phyloP scores from a whole-genome alignment of 2,329 filamentous ascomycete genomes.

The Didymellaceae sp. region DNA sequence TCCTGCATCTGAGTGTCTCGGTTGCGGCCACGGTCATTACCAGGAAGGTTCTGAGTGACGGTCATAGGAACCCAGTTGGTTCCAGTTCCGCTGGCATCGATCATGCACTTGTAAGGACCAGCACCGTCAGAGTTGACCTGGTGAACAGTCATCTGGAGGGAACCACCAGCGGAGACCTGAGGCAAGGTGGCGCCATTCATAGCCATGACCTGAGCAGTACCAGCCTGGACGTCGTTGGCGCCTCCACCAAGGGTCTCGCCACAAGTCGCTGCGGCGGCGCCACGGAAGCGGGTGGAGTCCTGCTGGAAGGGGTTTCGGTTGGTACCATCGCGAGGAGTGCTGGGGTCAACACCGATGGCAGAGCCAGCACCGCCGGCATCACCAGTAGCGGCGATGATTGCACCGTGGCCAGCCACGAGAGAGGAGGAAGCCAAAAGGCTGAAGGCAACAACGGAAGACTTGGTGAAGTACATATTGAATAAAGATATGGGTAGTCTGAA shows the following conservation, averaged over 20 bases:
- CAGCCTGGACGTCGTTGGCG: slow-evolving; percentile 63
- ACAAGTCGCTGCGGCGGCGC: slow-evolving; percentile 58
- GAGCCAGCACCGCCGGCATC: slow-evolving; percentile 61
- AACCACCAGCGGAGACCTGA: slow-evolving; percentile 64
- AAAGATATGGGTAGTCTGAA: slow-evolving; percentile 50
- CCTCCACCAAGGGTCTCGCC: slow-evolving; percentile 66
- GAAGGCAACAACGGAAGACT: slow-evolving; percentile 50
- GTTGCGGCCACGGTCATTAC: slow-evolving; percentile 57
- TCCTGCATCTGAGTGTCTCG: slow-evolving; percentile 36
- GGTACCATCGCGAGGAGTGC: slow-evolving; percentile 68
- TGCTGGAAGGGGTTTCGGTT: slow-evolving; percentile 67
- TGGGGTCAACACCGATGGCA: slow-evolving; percentile 61
- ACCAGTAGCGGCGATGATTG: slow-evolving; percentile 65
- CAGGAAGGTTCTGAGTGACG: slow-evolving; percentile 62
- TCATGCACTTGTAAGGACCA: slow-evolving; percentile 70
- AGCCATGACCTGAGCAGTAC: slow-evolving; percentile 64
- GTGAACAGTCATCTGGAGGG: slow-evolving; percentile 68
- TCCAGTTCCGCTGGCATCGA: slow-evolving; percentile 66
- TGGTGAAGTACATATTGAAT: slow-evolving; percentile 53
- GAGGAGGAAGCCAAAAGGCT: slow-evolving; percentile 61
- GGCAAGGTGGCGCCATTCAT: slow-evolving; percentile 64
- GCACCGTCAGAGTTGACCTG: slow-evolving; percentile 72
- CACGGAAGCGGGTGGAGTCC: slow-evolving; percentile 68
- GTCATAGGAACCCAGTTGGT: slow-evolving; percentile 60
- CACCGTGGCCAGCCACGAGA: slow-evolving; percentile 66